These are phyloP conservation scores for Entomortierella lignicola DNA, from an alignment of 192 early-diverging fungal species.

Conservation along the genomic window DNA sequence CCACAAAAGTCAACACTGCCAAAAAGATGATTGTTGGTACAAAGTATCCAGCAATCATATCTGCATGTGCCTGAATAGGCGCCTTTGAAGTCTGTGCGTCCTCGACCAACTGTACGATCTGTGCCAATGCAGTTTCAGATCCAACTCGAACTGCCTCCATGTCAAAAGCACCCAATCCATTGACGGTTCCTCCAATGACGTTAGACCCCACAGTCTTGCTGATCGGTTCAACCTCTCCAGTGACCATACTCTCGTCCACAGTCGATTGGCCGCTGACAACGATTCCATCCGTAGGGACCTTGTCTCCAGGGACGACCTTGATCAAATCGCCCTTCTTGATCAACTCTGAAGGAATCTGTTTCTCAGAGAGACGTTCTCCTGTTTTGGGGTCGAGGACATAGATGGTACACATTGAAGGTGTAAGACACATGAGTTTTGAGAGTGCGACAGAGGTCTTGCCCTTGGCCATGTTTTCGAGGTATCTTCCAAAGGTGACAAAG, in stretches of 20 bases:
- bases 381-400: conserved; percentile 58
- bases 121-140: conserved; percentile 87
- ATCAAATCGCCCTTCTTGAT: conserved; percentile 88
- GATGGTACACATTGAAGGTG: conserved; percentile 81
- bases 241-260: conserved; percentile 97
- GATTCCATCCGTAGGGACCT: conserved; percentile 90
- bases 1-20: conserved; percentile 76
- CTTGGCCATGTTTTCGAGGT: conserved; percentile 95
- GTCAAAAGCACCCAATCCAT: conserved; percentile 86
- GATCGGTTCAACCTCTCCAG: conserved; percentile 90
- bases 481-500: conserved; percentile 93
- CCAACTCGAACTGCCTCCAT: conserved; percentile 90
- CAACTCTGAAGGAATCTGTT: conserved; percentile 84
- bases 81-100: conserved; percentile 95
- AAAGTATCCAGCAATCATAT: conserved; percentile 91
- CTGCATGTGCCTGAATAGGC: conserved; percentile 94
- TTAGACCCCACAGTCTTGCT: conserved; percentile 68
- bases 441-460: conserved; percentile 92
- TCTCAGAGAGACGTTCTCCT: conserved; percentile 67
- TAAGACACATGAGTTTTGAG: conserved; percentile 87
- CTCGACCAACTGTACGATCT: conserved; percentile 94
- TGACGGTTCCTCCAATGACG: conserved; percentile 97
- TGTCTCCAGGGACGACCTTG: conserved; percentile 92
- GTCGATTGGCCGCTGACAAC: conserved; percentile 78
- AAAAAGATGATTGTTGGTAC: conserved; percentile 86